A percentile compares a stretch with the other conserved stretches of the same genome.
Conservation (phyloP, 805 yeast species). For the Candida tammaniensis region DNA sequence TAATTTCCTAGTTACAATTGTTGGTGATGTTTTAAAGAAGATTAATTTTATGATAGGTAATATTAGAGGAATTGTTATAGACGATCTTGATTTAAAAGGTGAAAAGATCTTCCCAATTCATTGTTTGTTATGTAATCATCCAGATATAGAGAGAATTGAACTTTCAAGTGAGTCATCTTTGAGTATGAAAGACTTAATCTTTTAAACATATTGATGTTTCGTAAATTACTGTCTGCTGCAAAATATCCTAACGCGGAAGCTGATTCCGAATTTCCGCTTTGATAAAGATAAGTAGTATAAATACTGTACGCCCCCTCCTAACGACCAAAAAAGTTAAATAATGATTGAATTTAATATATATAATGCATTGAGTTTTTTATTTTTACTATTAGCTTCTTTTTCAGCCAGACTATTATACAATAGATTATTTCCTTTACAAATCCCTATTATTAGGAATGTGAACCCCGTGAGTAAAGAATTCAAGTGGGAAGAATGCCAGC, state of each 20-base stretch:
- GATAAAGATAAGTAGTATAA: too few relatives aligned
- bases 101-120: constrained; percentile 29
- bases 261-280: too few relatives aligned
- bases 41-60: constrained; percentile 30
- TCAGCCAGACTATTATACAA: not conserved
- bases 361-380: not conserved
- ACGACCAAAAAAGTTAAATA: not conserved
- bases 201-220: too few relatives aligned
- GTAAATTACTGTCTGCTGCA: too few relatives aligned
- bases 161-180: constrained; percentile 20
- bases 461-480: constrained; percentile 32
- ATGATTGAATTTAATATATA: constrained; percentile 3
- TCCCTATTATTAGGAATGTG: constrained; percentile 5
- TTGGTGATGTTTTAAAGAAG: constrained; percentile 34
- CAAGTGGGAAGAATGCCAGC: constrained; percentile 43
- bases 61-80: constrained; percentile 30
- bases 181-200: constrained; percentile 20
- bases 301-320: not conserved
- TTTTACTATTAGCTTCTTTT: not conserved
- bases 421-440: too few relatives aligned
- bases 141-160: constrained; percentile 28
- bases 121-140: constrained; percentile 28
- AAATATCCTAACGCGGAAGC: too few relatives aligned
- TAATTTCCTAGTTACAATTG: constrained; percentile 27
- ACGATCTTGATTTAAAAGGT: constrained; percentile 28